phyloP scores from a whole-genome alignment of 2,329 filamentous ascomycete genomes.

The Grosmannia penicillata region DNA sequence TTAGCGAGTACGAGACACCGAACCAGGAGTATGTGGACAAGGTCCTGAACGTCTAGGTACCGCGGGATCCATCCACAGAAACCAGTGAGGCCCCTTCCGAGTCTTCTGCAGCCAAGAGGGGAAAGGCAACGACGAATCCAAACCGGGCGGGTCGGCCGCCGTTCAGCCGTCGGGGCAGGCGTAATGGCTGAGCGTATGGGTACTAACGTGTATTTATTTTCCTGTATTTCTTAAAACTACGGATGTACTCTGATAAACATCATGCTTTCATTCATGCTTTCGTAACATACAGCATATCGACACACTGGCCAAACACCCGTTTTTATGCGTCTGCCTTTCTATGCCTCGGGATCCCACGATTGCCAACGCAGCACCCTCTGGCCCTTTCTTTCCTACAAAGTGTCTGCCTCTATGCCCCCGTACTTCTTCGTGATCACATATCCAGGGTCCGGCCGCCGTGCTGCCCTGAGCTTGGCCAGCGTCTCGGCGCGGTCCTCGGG shows the following conservation, averaged over 20 bases:
- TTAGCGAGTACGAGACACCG: constrained; percentile 59
- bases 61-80: not conserved
- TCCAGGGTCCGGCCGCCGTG: constrained; percentile 61
- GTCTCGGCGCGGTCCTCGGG: constrained; percentile 44
- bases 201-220: no score
- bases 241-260: no score
- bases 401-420: not conserved
- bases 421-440: constrained; percentile 27
- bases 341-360: no score
- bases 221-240: no score
- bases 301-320: no score
- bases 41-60: constrained; percentile 30
- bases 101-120: no score
- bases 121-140: no score
- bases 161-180: no score
- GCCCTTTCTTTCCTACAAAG: not conserved
- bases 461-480: constrained; percentile 52
- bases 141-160: no score
- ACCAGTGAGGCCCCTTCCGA: not conserved
- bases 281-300: not conserved
- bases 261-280: not conserved
- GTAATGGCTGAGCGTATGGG: no score
- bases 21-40: constrained; percentile 58
- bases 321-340: no score
- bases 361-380: not conserved